phyloP scores from a whole-genome alignment of 192 early-diverging fungal species.

The Backusella morwellensis region DNA sequence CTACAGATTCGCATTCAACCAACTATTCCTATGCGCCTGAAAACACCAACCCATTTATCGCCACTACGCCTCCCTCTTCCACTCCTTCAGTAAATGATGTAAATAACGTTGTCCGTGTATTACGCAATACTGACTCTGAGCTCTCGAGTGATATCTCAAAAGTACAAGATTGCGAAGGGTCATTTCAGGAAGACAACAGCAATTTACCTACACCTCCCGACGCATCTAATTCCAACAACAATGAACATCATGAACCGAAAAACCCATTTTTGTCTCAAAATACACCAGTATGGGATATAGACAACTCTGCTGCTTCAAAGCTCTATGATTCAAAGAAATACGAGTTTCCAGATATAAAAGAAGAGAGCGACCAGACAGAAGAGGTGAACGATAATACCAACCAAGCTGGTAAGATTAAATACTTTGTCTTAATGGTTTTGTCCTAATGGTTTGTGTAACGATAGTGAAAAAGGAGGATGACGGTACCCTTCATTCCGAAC shows the following conservation, averaged over 20 bases:
- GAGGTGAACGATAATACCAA: neutral
- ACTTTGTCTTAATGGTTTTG: neutral
- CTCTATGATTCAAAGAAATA: neutral
- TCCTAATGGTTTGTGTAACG: neutral
- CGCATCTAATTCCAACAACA: neutral
- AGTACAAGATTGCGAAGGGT: neutral
- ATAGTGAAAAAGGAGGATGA: neutral
- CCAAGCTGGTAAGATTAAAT: neutral
- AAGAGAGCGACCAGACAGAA: neutral
- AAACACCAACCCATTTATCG: neutral
- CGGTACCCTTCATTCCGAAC: neutral
- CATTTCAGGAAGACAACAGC: neutral
- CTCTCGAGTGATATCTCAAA: neutral
- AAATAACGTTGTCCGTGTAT: neutral
- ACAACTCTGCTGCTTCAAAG: neutral
- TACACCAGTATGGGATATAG: neutral
- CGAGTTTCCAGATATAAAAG: neutral
- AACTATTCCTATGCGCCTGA: neutral
- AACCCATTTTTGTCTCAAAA: neutral
- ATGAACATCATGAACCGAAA: neutral
- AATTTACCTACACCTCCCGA: conserved; percentile 1
- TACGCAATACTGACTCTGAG: neutral
- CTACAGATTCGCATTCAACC: neutral
- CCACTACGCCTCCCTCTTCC: neutral
- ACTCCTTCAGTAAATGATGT: conserved; percentile 1